A percentile compares a stretch with the other conserved stretches of the same genome.
phyloP scores from a whole-genome alignment of 176 grass and related monocot genomes.

The Elaeis guineensis region DNA sequence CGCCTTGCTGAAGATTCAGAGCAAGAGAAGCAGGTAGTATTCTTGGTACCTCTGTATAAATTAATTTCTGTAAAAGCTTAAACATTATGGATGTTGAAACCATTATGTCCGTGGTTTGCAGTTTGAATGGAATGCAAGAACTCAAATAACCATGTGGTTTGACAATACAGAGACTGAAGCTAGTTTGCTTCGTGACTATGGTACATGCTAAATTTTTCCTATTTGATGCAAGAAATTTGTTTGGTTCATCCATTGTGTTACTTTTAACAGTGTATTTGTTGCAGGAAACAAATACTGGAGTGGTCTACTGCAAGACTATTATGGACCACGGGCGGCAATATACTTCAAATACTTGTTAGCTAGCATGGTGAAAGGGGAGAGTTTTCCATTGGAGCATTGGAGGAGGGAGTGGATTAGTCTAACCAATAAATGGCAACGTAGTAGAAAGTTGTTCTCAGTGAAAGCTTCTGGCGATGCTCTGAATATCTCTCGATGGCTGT shows the following conservation, averaged over 20 bases:
- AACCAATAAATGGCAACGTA: conserved; percentile 70
- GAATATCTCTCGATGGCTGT: conserved; percentile 43
- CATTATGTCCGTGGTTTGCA: conserved; percentile 26
- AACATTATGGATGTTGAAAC: background rate
- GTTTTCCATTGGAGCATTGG: conserved; percentile 55
- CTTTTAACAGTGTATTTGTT: conserved; percentile 4
- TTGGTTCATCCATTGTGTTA: background rate
- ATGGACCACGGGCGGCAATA: conserved; percentile 53
- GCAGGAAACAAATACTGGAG: conserved; percentile 94
- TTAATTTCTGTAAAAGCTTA: background rate
- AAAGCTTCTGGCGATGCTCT: conserved; percentile 44
- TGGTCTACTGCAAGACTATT: conserved; percentile 61
- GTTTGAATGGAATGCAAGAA: conserved; percentile 95
- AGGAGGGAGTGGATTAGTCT: conserved; percentile 71
- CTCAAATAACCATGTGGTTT: conserved; percentile 91
- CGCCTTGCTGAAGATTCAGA: conserved; percentile 38
- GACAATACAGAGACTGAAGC: conserved; percentile 69
- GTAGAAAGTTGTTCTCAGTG: conserved; percentile 34
- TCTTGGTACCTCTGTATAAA: background rate
- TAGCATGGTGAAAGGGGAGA: conserved; percentile 43
- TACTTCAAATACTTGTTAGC: conserved; percentile 59
- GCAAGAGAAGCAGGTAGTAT: conserved; percentile 56
- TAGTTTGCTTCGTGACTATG: conserved; percentile 73
- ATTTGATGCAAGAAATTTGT: background rate
- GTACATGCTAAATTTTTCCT: conserved; percentile 9